These are phyloP conservation scores for Puccinellia tenuiflora DNA, from an alignment of 176 grass and related monocot species.

Conservation along the genomic window DNA sequence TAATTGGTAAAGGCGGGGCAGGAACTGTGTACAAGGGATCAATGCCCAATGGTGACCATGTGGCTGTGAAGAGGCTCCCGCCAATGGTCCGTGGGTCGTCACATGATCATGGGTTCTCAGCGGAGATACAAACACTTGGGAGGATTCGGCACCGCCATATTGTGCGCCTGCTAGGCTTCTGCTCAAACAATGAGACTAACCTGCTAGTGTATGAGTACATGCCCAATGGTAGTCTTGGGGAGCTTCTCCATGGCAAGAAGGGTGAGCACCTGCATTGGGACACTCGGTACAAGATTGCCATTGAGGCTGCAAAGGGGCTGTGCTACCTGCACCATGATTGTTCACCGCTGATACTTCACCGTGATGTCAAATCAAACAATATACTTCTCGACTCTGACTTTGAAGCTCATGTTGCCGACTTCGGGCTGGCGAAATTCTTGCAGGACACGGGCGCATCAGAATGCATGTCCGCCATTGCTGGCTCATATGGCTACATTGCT, in stretches of 20 bases:
- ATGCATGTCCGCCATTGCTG: conserved; percentile 94
- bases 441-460: conserved; percentile 75
- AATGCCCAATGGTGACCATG: conserved; percentile 68
- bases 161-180: conserved; percentile 84
- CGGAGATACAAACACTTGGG: conserved; percentile 92
- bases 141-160: conserved; percentile 95
- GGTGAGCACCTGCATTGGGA: conserved; percentile 79
- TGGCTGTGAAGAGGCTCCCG: conserved; percentile 89
- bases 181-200: conserved; percentile 96
- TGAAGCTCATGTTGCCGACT: conserved; percentile 92
- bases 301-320: conserved; percentile 88
- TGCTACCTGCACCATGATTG: conserved; percentile 99
- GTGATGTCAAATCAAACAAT: conserved; percentile 97
- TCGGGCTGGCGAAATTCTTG: conserved; percentile 80
- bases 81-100: conserved; percentile 69
- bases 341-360: conserved; percentile 82
- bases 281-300: conserved; percentile 76
- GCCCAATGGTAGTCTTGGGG: conserved; percentile 95
- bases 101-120: conserved; percentile 93
- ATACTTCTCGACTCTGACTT: conserved; percentile 87
- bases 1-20: conserved; percentile 97
- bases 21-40: conserved; percentile 92
- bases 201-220: conserved; percentile 94
- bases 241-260: conserved; percentile 94
- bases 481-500: conserved; percentile 96